Conservation (phyloP, 1,284 basidiomycete species). For the Anthracocystis walkeri region DNA sequence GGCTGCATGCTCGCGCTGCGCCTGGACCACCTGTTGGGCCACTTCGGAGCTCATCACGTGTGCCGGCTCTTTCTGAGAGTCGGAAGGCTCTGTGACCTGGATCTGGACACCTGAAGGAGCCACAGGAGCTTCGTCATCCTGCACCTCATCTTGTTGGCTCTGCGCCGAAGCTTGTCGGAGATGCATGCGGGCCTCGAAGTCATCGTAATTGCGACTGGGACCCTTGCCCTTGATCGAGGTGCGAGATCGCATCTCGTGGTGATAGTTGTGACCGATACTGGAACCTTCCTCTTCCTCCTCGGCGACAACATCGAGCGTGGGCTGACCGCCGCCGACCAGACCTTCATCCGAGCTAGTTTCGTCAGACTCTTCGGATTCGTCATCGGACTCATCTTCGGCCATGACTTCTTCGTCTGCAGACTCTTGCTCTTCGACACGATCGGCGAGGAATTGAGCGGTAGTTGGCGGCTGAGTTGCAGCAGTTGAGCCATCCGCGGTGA, state of each 20-base stretch:
- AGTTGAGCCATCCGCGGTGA: neutral
- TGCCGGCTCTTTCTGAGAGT: neutral
- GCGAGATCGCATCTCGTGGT: slow-evolving; percentile 55
- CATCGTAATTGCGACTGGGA: slow-evolving; percentile 29
- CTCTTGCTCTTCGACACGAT: slow-evolving; percentile 36
- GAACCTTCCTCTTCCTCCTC: slow-evolving; percentile 61
- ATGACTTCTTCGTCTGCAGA: slow-evolving; percentile 17
- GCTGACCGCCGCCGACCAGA: slow-evolving; percentile 27
- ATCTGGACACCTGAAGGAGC: slow-evolving; percentile 32
- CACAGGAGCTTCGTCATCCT: slow-evolving; percentile 2
- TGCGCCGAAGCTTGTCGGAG: slow-evolving; percentile 33
- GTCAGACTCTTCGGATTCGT: slow-evolving; percentile 30
- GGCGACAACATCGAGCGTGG: slow-evolving; percentile 50
- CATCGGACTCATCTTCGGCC: slow-evolving; percentile 24
- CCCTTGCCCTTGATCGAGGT: slow-evolving; percentile 35
- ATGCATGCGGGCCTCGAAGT: slow-evolving; percentile 35
- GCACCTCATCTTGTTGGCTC: slow-evolving; percentile 9
- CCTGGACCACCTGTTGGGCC: neutral
- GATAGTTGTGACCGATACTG: slow-evolving; percentile 39
- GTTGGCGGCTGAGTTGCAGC: slow-evolving; percentile 11
- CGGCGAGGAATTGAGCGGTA: slow-evolving; percentile 35
- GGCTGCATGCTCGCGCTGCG: neutral
- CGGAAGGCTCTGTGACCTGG: slow-evolving; percentile 20
- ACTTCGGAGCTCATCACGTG: neutral
- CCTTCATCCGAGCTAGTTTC: slow-evolving; percentile 40